These are phyloP conservation scores for Calonectria hawksworthii DNA, from an alignment of 2,329 filamentous ascomycete species.

Conservation along the genomic window DNA sequence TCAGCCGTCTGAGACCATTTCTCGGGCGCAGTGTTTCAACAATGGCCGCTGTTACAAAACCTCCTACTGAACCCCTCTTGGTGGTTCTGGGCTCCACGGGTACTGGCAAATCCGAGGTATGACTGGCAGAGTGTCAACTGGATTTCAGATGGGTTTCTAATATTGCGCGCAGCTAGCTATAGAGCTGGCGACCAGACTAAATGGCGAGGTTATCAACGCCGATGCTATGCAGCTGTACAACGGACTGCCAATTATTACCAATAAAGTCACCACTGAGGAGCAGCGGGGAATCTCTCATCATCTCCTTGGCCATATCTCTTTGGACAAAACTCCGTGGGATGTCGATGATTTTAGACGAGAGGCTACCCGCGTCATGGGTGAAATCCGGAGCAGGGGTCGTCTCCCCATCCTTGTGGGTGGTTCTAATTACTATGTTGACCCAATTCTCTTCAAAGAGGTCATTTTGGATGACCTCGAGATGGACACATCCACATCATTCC, in stretches of 20 bases:
- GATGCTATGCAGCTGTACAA: constrained; percentile 99
- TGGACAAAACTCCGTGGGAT: constrained; percentile 86
- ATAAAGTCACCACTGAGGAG: constrained; percentile 85
- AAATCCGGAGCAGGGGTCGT: constrained; percentile 83
- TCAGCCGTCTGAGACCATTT: constrained; percentile 40
- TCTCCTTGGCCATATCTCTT: constrained; percentile 82
- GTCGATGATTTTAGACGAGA: constrained; percentile 83
- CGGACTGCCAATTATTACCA: constrained; percentile 94
- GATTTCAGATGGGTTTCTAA: constrained; percentile 25
- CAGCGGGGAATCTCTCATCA: constrained; percentile 88
- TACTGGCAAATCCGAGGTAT: constrained; percentile 92
- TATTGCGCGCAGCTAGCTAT: constrained; percentile 80
- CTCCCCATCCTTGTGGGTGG: constrained; percentile 94
- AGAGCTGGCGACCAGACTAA: constrained; percentile 84
- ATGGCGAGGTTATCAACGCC: constrained; percentile 96
- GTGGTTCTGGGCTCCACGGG: constrained; percentile 91
- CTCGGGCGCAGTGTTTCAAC: constrained; percentile 52
- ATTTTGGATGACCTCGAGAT: constrained; percentile 58
- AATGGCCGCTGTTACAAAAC: constrained; percentile 54
- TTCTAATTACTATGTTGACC: constrained; percentile 95
- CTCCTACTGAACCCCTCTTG: constrained; percentile 74
- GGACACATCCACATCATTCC: constrained; percentile 62
- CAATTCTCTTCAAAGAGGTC: constrained; percentile 83
- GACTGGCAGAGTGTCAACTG: constrained; percentile 31
- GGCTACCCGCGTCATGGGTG: constrained; percentile 77